A percentile compares a stretch with the other conserved stretches of the same genome.
Evolutionary conservation across 2,329 filamentous ascomycete species (phyloP).

Genomic region (Emmonsia crescens): DNA sequence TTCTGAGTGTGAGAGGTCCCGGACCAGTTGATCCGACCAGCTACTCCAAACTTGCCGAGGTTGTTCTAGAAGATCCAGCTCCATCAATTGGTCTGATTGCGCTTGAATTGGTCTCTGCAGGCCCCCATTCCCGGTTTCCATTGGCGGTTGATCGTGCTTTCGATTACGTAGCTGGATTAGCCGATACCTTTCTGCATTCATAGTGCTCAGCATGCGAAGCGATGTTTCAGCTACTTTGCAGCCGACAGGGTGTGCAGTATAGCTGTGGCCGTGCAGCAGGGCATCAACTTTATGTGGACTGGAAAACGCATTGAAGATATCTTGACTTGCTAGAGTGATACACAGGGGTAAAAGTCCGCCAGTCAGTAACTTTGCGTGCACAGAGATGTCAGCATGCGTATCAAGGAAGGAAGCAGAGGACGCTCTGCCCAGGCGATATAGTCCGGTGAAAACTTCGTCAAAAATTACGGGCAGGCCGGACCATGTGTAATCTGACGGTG

Average conservation of each 20-base stretch:
- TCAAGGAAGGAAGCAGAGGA: conserved; percentile 59
- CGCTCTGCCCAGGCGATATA: conserved; percentile 68
- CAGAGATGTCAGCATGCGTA: conserved; percentile 60
- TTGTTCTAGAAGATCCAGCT: not conserved
- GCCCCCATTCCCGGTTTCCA: too few relatives aligned
- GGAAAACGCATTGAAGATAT: conserved; percentile 61
- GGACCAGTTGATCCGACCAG: conserved; percentile 55
- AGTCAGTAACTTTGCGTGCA: conserved; percentile 75
- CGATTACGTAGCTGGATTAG: conserved; percentile 15
- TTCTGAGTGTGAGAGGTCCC: conserved; percentile 45
- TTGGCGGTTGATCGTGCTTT: not conserved
- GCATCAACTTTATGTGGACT: conserved; percentile 67
- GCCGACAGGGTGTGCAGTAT: conserved; percentile 73
- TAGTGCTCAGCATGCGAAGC: conserved; percentile 46
- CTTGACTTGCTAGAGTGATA: conserved; percentile 61
- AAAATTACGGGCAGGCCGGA: conserved; percentile 66
- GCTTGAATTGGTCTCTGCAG: not conserved
- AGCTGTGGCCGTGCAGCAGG: conserved; percentile 73
- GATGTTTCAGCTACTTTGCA: conserved; percentile 66
- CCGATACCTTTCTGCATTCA: conserved; percentile 51
- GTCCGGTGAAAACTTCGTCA: conserved; percentile 79
- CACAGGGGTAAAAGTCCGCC: conserved; percentile 70
- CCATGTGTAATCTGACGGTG: conserved; percentile 41
- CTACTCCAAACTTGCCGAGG: conserved; percentile 50
- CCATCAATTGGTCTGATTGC: not conserved